A percentile compares a stretch with the other conserved stretches of the same genome.
These are phyloP conservation scores for Cyathus striatus DNA, from an alignment of 768 basidiomycete genomes.

Conservation along the genomic window DNA sequence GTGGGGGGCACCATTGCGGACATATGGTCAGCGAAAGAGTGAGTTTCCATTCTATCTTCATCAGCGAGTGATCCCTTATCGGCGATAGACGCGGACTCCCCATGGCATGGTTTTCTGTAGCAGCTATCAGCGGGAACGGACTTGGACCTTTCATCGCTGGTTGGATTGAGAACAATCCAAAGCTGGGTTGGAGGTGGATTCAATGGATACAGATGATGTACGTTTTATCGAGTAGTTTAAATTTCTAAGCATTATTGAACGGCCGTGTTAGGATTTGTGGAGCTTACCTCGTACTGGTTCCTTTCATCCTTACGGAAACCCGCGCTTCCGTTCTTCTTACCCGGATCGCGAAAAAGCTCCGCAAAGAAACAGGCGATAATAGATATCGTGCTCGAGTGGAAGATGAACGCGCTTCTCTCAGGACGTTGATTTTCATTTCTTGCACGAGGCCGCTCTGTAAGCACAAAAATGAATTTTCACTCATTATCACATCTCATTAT, in stretches of 20 bases:
- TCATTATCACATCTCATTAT: too few relatives aligned
- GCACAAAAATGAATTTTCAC: conserved; percentile 16
- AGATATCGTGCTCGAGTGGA: conserved; percentile 62
- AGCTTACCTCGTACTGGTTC: conserved; percentile 41
- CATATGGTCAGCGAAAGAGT: conserved; percentile 63
- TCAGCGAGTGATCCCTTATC: background rate
- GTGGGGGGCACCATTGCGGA: conserved; percentile 74
- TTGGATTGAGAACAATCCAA: conserved; percentile 53
- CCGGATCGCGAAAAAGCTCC: conserved; percentile 52
- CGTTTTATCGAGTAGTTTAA: conserved; percentile 6
- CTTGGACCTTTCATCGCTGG: conserved; percentile 57
- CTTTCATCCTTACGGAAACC: conserved; percentile 67
- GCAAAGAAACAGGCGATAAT: conserved; percentile 60
- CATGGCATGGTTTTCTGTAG: conserved; percentile 67
- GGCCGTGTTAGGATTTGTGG: conserved; percentile 39
- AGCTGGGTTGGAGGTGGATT: conserved; percentile 71
- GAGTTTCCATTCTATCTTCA: conserved; percentile 8
- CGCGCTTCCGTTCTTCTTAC: conserved; percentile 66
- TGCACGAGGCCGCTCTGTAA: conserved; percentile 67
- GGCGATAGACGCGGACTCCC: conserved; percentile 64
- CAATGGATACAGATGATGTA: conserved; percentile 70
- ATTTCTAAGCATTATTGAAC: background rate
- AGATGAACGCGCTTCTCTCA: conserved; percentile 51
- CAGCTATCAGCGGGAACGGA: conserved; percentile 54
- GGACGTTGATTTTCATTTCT: conserved; percentile 61